Evolutionary conservation across 148 eudicot genomes (phyloP).

Genomic region (Gaultheria prostrata): DNA sequence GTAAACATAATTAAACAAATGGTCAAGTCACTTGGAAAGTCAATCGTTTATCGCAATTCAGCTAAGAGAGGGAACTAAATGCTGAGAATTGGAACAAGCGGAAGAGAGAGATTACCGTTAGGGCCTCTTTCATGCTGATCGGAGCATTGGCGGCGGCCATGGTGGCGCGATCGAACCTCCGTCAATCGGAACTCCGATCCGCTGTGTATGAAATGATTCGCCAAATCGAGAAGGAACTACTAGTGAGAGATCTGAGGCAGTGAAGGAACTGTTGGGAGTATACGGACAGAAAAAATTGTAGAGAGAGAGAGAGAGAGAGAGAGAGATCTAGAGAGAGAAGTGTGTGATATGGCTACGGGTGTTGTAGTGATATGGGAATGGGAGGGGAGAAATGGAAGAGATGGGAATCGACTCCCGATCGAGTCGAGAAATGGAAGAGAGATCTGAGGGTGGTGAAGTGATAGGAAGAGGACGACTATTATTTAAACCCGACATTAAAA

Average conservation of each 20-base stretch:
- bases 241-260: slow-evolving; percentile 16
- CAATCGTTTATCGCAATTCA: slow-evolving; percentile 7
- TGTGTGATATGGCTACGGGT: background rate
- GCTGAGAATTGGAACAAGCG: background rate
- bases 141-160: slow-evolving; percentile 99
- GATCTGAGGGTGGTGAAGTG: background rate
- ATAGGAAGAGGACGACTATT: background rate
- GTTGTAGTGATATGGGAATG: background rate
- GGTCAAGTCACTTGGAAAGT: background rate
- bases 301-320: background rate
- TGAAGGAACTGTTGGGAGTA: slow-evolving; percentile 12
- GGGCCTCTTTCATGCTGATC: slow-evolving; percentile 87
- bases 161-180: slow-evolving; percentile 41
- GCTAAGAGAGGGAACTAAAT: background rate
- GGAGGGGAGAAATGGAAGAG: background rate
- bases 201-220: background rate
- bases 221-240: slow-evolving; percentile 10
- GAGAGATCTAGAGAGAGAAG: background rate
- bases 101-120: slow-evolving; percentile 59
- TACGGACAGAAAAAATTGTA: background rate
- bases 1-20: background rate
- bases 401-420: background rate
- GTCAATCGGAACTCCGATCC: slow-evolving; percentile 25
- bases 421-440: background rate
- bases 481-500: background rate